phyloP scores from a whole-genome alignment of 371 early-diverging fungal genomes.

The Smittium mucronatum region DNA sequence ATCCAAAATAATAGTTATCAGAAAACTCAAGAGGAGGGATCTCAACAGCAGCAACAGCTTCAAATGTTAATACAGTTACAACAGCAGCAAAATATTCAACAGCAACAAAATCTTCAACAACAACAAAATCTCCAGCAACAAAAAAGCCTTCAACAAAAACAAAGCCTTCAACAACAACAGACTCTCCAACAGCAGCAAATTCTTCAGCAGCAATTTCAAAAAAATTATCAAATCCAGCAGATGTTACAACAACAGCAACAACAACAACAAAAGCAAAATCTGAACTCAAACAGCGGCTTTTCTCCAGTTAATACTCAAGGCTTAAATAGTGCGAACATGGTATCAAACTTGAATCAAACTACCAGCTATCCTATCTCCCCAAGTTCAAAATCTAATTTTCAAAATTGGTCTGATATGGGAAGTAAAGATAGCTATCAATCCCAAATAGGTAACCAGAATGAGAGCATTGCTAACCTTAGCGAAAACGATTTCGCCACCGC shows the following conservation, averaged over 20 bases:
- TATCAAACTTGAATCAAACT: background rate
- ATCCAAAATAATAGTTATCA: background rate
- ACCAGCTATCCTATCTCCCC: background rate
- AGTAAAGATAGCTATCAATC: too few relatives aligned
- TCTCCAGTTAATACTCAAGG: slow-evolving; percentile 7
- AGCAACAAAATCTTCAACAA: slow-evolving; percentile 12
- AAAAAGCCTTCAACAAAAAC: background rate
- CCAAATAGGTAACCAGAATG: too few relatives aligned
- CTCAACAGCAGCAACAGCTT: background rate
- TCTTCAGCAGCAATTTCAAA: slow-evolving; percentile 13
- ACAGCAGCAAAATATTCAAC: background rate
- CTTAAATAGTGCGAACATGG: background rate
- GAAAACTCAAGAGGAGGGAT: background rate
- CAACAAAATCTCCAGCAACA: slow-evolving; percentile 12
- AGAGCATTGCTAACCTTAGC: background rate
- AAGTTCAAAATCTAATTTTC: too few relatives aligned
- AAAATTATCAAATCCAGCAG: slow-evolving; percentile 12
- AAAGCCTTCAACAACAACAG: slow-evolving; percentile 12
- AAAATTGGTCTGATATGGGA: too few relatives aligned
- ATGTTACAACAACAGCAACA: slow-evolving; percentile 9
- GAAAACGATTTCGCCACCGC: too few relatives aligned
- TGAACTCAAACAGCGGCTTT: background rate
- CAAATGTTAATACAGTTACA: background rate
- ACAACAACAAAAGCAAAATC: slow-evolving; percentile 8
- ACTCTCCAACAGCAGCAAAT: slow-evolving; percentile 9